Percentiles rank a stretch among this genome's conserved stretches.
These are phyloP conservation scores for Choanephora cucurbitarum DNA, from an alignment of 371 early-diverging fungal species.

Conservation along the genomic window DNA sequence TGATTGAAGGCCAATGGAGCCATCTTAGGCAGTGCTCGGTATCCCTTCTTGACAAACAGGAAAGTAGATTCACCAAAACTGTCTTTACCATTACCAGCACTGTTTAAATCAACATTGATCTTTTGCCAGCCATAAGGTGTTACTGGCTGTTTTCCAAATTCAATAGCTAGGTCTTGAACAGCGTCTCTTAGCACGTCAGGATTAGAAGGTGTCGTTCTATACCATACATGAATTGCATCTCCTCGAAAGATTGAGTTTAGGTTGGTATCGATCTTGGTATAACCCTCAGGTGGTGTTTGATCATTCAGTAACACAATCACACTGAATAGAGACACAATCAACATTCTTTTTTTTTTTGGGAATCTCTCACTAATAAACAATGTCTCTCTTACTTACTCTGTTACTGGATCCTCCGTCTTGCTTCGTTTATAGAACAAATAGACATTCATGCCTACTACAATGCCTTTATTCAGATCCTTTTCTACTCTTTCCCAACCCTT, in stretches of 20 bases:
- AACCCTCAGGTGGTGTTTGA: conserved; percentile 43
- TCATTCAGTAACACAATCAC: conserved; percentile 35
- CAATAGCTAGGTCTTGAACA: conserved; percentile 36
- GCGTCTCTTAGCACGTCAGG: conserved; percentile 18
- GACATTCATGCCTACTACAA: conserved; percentile 50
- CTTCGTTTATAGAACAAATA: conserved; percentile 42
- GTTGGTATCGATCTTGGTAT: conserved; percentile 37
- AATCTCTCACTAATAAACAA: too few relatives aligned
- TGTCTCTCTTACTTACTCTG: conserved; percentile 30
- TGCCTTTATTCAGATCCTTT: conserved; percentile 40
- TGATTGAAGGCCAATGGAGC: conserved; percentile 38
- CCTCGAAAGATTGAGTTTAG: conserved; percentile 39
- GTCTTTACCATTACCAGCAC: conserved; percentile 25
- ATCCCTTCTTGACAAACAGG: conserved; percentile 30
- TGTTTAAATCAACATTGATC: conserved; percentile 37
- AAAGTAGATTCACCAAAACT: conserved; percentile 43
- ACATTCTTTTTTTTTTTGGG: not conserved
- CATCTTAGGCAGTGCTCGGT: conserved; percentile 26
- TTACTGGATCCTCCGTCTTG: conserved; percentile 24
- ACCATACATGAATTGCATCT: conserved; percentile 39
- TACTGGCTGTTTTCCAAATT: conserved; percentile 30
- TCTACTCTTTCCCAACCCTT: conserved; percentile 38
- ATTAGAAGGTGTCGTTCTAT: conserved; percentile 23
- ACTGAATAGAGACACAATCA: conserved; percentile 11
- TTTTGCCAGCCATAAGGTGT: conserved; percentile 39